A percentile compares a stretch with the other conserved stretches of the same genome.
Conservation (phyloP, 306 rosid species). For the Cucumis melo region DNA sequence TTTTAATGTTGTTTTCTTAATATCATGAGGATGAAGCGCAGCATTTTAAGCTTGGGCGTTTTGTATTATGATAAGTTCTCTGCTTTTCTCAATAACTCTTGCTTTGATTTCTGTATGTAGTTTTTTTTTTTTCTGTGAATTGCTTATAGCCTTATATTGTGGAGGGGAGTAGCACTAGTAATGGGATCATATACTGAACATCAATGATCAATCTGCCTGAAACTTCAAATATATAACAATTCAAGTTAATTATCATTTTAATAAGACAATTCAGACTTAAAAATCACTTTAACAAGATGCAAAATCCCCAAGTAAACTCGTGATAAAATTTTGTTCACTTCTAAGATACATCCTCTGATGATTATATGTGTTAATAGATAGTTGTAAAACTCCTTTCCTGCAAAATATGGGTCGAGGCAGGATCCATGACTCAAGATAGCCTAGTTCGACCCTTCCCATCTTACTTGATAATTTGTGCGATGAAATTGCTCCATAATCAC, state of each 20-base stretch:
- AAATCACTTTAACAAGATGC: neutral
- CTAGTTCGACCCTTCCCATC: neutral
- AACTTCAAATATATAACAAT: neutral
- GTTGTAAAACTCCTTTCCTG: neutral
- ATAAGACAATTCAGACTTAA: neutral
- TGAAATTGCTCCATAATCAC: neutral
- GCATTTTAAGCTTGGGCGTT: neutral
- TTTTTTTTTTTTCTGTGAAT: neutral
- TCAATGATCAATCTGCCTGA: neutral
- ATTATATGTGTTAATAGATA: neutral
- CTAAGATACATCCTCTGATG: neutral
- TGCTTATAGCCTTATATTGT: neutral
- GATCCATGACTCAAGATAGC: neutral
- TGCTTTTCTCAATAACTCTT: neutral
- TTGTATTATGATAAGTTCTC: neutral
- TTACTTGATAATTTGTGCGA: neutral
- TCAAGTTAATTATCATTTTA: neutral
- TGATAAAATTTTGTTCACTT: neutral
- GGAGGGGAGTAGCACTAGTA: neutral
- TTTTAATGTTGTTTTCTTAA: neutral
- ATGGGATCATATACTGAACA: neutral
- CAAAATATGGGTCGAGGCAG: neutral
- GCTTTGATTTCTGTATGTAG: neutral
- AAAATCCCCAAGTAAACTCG: neutral
- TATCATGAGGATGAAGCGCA: neutral